Percentiles rank a stretch among this genome's conserved stretches.
These are phyloP conservation scores for Apiospora phragmitis DNA, from an alignment of 2,329 filamentous ascomycete species.

Conservation along the genomic window DNA sequence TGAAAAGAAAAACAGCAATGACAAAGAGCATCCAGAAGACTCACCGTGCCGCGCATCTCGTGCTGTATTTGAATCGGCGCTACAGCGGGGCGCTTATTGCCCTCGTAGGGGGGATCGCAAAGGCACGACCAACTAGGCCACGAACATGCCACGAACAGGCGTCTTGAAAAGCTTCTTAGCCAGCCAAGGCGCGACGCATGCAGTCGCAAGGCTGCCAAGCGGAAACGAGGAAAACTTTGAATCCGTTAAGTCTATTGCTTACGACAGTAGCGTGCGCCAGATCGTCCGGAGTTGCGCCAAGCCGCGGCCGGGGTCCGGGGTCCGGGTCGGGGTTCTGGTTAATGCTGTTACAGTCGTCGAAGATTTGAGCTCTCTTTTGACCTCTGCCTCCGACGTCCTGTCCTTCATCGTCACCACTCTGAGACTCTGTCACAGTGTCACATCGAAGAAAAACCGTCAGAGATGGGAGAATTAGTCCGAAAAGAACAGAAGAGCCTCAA, in stretches of 20 bases:
- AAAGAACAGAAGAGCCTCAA: background rate
- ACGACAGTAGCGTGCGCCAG: background rate
- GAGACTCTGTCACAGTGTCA: no score
- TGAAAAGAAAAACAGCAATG: background rate
- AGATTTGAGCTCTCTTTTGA: background rate
- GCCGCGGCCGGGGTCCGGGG: background rate
- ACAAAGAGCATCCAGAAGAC: background rate
- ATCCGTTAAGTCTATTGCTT: background rate
- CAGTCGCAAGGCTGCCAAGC: slow-evolving; percentile 1
- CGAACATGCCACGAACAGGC: background rate
- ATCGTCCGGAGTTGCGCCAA: slow-evolving; percentile 6
- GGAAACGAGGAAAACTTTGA: background rate
- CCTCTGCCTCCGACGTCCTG: background rate
- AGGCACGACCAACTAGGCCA: background rate
- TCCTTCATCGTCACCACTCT: background rate
- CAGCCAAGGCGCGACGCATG: background rate
- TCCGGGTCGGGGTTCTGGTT: background rate
- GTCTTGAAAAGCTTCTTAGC: background rate
- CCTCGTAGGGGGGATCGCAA: background rate
- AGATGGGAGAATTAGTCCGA: background rate
- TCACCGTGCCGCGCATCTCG: background rate
- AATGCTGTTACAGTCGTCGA: no score
- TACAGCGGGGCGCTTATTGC: background rate
- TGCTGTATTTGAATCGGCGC: background rate
- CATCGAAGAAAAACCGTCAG: background rate